Base-by-base conservation (phyloP, 306 rosid species). In the Boehmeria nivea region DNA sequence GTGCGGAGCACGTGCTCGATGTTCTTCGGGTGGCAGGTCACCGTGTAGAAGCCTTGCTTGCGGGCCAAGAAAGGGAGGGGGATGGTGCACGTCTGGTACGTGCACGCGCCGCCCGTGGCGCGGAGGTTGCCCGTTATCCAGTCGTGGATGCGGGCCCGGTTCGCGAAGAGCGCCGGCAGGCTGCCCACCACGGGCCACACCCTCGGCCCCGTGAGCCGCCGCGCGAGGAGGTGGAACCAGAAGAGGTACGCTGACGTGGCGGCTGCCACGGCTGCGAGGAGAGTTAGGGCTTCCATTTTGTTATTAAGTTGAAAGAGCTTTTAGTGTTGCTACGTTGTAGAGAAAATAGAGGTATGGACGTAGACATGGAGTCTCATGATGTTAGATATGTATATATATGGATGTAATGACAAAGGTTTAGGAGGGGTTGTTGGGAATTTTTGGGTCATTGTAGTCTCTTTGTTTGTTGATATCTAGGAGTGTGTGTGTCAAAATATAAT, bases 51-150 rank as follows among this genome's bases (percentile, higher is more conserved):
- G 17, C 89, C 89, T 67, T 83, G 82, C 37, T 51, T 77, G 43
- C 64, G 71, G 0, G 84, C 87, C 13, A 86, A n/a, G 73, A 89
- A 89, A 24, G 97, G 97, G 44, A 89, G 19, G 1, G 82, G 76
- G 1, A 89, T n/a, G 19, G 79, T 83, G 60, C 88, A 76, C 0
- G 97, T 90, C 64, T 90, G 98, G 70, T 90, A 90, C 2, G 98
- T 90, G 49, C 85, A 59, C 0, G 76, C 67, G 3, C 77, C 78
- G 0, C 86, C 90, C 0, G 81, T 55, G 11, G 66, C 48, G 0
- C 85, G 77, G 37, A 90, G 88, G 63, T 90, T 90, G 0, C 53
- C 16, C 1, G 88, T 60, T 0, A 90, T 78, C 98, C 98, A 90
- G 22, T 90, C 94, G 6, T 90, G 98, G 69, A 90, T 34, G 34